Conservation (phyloP, 129 eudicot genomes). For the Escallonia rubra region DNA sequence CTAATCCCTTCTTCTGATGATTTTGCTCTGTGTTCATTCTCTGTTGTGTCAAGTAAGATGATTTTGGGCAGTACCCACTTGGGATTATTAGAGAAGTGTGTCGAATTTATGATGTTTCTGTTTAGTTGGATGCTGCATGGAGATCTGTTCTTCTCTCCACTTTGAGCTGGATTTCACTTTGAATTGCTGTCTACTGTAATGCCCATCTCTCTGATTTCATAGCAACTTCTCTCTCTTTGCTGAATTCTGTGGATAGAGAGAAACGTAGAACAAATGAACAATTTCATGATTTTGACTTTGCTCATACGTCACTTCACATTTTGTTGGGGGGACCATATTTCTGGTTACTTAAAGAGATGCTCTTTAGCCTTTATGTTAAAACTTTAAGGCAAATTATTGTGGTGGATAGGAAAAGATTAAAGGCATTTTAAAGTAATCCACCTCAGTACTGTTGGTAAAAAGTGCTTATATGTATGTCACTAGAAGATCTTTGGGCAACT, state of each 20-base stretch:
- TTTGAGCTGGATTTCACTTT: too few species aligned
- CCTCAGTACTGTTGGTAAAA: too few species aligned
- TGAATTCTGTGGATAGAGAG: background rate
- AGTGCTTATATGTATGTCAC: too few species aligned
- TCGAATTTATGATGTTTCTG: background rate
- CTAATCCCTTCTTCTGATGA: background rate
- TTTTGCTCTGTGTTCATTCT: background rate
- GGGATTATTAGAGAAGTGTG: background rate
- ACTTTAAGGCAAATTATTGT: too few species aligned
- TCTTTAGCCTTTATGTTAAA: too few species aligned
- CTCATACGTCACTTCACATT: constrained; percentile 15
- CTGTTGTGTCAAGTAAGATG: background rate
- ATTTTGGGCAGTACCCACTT: background rate
- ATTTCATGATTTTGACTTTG: constrained; percentile 10
- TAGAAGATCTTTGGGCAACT: too few species aligned
- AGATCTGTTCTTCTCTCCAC: background rate
- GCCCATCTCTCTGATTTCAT: background rate
- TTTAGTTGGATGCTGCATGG: background rate
- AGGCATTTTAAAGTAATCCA: too few species aligned
- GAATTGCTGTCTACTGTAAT: background rate
- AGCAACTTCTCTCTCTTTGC: too few species aligned
- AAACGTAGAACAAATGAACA: background rate
- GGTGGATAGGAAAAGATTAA: too few species aligned
- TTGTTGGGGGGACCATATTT: background rate
- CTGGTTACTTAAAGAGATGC: too few species aligned